Percentiles rank a stretch among this genome's conserved stretches.
Conservation (phyloP, 331 rosid species). For the Acacia pycnantha region DNA sequence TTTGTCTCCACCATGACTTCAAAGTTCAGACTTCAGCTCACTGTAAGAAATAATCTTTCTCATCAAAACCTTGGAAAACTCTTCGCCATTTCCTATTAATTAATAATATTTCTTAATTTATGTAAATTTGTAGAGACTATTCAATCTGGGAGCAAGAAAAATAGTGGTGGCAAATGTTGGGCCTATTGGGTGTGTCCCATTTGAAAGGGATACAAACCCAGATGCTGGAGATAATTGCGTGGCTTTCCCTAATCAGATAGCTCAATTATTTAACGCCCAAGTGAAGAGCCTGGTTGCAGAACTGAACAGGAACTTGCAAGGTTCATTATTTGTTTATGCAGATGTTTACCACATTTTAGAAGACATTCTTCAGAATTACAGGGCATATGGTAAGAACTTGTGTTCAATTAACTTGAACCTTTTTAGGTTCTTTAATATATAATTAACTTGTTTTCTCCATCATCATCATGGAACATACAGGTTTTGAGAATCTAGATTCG, state of each 20-base stretch:
- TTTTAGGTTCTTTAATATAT: not conserved
- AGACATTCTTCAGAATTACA: slow-evolving; percentile 49
- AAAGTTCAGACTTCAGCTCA: slow-evolving; percentile 41
- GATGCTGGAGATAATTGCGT: slow-evolving; percentile 38
- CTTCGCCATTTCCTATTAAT: not conserved
- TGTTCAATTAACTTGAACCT: not conserved
- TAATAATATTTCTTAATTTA: not conserved
- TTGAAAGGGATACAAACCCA: slow-evolving; percentile 45
- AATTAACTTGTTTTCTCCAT: not conserved
- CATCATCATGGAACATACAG: slow-evolving; percentile 9
- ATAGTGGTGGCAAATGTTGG: slow-evolving; percentile 49
- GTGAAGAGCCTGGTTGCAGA: slow-evolving; percentile 41
- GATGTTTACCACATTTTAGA: slow-evolving; percentile 42
- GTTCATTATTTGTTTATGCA: slow-evolving; percentile 46
- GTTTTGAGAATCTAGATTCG: slow-evolving; percentile 45
- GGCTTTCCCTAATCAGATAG: slow-evolving; percentile 38
- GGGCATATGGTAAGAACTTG: slow-evolving; percentile 24
- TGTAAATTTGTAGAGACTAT: slow-evolving; percentile 40
- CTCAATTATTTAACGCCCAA: slow-evolving; percentile 36
- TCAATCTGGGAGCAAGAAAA: slow-evolving; percentile 52
- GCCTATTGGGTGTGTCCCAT: slow-evolving; percentile 63
- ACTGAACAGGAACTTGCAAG: slow-evolving; percentile 31
- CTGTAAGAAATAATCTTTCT: slow-evolving; percentile 25
- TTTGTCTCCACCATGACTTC: slow-evolving; percentile 47
- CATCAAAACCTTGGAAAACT: not conserved